phyloP scores from a whole-genome alignment of 2,329 filamentous ascomycete species.

The Ceratocystis papillata region DNA sequence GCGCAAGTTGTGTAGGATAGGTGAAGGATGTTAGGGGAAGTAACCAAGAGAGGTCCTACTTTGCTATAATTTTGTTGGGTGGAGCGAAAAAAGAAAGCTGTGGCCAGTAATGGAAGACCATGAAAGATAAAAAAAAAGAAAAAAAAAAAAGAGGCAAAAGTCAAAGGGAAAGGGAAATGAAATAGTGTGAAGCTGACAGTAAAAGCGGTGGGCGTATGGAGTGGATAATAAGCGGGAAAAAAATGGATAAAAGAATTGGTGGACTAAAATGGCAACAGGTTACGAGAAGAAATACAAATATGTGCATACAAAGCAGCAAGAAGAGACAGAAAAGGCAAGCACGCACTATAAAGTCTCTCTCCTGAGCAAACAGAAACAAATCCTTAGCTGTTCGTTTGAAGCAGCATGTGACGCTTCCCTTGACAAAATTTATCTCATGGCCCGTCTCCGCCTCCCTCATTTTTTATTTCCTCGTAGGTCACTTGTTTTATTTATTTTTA shows the following conservation, averaged over 20 bases:
- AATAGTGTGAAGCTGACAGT: background rate
- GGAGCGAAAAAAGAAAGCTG: background rate
- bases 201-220: too few relatives aligned
- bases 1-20: background rate
- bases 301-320: too few relatives aligned
- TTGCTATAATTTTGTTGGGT: background rate
- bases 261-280: too few relatives aligned
- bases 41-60: background rate
- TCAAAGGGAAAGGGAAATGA: background rate
- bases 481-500: background rate
- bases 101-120: background rate
- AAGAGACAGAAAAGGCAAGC: background rate
- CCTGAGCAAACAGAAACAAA: slow-evolving; percentile 5
- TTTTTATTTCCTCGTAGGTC: background rate
- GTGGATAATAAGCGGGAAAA: too few relatives aligned
- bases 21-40: background rate
- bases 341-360: background rate
- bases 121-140: background rate
- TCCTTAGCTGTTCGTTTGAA: background rate
- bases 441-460: background rate
- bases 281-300: too few relatives aligned
- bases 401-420: slow-evolving; percentile 2
- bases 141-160: background rate
- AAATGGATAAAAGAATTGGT: too few relatives aligned
- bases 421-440: background rate